phyloP scores from a whole-genome alignment of 257 asterid genomes.

The Solanum dulcamara region DNA sequence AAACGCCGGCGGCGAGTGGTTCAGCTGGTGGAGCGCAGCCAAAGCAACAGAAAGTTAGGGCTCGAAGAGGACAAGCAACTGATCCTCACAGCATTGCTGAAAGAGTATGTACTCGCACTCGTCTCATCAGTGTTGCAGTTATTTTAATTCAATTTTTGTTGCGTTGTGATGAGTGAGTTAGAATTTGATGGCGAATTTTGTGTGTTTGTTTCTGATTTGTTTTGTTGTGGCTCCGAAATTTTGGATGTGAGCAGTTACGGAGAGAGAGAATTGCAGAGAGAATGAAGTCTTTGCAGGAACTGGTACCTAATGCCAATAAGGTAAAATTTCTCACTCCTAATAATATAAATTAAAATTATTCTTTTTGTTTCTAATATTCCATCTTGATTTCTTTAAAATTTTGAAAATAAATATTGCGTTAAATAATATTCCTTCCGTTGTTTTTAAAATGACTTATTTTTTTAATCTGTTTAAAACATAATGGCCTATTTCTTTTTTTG shows the following conservation, averaged over 20 bases:
- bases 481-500: no score
- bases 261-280: conserved; percentile 99
- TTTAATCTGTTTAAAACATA: no score
- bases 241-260: conserved; percentile 55
- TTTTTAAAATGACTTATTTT: no score
- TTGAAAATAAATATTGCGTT: not conserved
- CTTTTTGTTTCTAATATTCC: not conserved
- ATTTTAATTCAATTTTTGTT: not conserved
- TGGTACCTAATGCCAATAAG: conserved; percentile 94
- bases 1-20: conserved; percentile 30
- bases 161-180: not conserved
- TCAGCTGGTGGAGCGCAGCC: conserved; percentile 69
- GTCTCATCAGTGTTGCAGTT: not conserved
- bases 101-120: conserved; percentile 43
- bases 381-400: not conserved
- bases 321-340: conserved; percentile 12
- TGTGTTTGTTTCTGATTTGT: not conserved
- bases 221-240: conserved; percentile 10
- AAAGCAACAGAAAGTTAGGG: conserved; percentile 85
- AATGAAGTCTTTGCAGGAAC: conserved; percentile 84
- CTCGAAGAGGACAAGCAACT: conserved; percentile 97
- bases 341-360: not conserved
- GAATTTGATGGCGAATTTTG: conserved; percentile 12
- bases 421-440: no score
- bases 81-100: conserved; percentile 99